These are phyloP conservation scores for Linnemannia hyalina DNA, from an alignment of 192 early-diverging fungal species.

Conservation along the genomic window DNA sequence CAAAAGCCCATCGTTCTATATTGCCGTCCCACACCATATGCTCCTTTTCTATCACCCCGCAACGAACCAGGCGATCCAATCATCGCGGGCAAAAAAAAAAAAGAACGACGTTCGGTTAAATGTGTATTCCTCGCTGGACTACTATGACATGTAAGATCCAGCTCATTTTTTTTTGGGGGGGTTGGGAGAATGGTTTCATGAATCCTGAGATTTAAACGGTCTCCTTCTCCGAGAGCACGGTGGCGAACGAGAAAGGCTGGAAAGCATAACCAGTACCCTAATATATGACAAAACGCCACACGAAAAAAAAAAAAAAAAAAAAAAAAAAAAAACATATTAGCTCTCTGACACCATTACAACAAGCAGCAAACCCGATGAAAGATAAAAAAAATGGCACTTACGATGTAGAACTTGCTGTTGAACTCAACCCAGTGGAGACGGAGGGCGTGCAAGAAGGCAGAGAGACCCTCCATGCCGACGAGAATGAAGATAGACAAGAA, in stretches of 20 bases:
- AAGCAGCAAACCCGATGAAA: background rate
- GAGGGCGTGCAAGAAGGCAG: constrained; percentile 94
- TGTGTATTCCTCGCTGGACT: too few relatives aligned
- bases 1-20: background rate
- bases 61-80: too few relatives aligned
- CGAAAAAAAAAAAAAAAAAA: background rate
- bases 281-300: background rate
- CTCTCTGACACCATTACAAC: background rate
- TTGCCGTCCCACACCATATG: background rate
- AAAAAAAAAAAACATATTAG: background rate
- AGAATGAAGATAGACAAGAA: constrained; percentile 85
- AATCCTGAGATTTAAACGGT: background rate
- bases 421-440: constrained; percentile 99
- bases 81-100: too few relatives aligned
- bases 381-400: background rate
- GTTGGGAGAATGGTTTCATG: background rate
- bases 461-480: constrained; percentile 93
- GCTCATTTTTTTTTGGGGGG: background rate
- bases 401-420: constrained; percentile 95
- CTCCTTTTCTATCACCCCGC: background rate
- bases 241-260: constrained; percentile 89
- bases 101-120: too few relatives aligned
- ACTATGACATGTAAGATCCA: background rate
- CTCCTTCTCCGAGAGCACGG: constrained; percentile 53
- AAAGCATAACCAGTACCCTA: constrained; percentile 87